Percentiles rank a stretch among this genome's conserved stretches.
Evolutionary conservation across 257 asterid genomes (phyloP).

Genomic region (Nicotiana obtusifolia): DNA sequence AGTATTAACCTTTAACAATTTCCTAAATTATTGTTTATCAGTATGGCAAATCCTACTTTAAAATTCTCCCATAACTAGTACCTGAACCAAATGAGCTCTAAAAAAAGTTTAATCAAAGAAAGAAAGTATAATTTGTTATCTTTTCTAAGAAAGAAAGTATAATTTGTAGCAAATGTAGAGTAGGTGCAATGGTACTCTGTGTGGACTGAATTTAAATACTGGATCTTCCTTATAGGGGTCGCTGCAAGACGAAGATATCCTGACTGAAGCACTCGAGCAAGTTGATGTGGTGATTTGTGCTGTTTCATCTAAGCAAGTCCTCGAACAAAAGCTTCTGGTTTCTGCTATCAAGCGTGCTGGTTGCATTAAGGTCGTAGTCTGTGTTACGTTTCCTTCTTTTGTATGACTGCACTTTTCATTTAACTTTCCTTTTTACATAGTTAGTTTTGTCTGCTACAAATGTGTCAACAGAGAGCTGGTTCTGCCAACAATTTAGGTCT

Average conservation of each 20-base stretch:
- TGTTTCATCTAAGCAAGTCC: constrained; percentile 58
- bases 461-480: neutral
- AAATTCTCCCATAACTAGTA: too few species aligned
- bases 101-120: too few species aligned
- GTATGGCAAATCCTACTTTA: too few species aligned
- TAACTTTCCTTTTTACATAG: too few species aligned
- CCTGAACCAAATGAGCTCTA: too few species aligned
- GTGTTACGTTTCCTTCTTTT: neutral
- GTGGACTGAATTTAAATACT: neutral
- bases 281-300: constrained; percentile 87
- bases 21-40: too few species aligned
- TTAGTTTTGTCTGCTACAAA: neutral
- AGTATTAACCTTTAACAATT: too few species aligned
- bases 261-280: constrained; percentile 51
- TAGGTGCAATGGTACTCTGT: neutral
- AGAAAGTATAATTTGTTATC: too few species aligned
- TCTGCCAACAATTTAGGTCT: neutral
- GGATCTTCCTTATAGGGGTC: constrained; percentile 51
- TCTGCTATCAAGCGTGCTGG: constrained; percentile 65
- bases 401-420: neutral
- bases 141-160: too few species aligned
- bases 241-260: constrained; percentile 57
- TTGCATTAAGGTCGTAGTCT: constrained; percentile 59
- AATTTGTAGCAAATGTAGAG: neutral
- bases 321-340: constrained; percentile 69